Evolutionary conservation across 1,284 basidiomycete genomes (phyloP).

Genomic region (Cerioporus squamosus): DNA sequence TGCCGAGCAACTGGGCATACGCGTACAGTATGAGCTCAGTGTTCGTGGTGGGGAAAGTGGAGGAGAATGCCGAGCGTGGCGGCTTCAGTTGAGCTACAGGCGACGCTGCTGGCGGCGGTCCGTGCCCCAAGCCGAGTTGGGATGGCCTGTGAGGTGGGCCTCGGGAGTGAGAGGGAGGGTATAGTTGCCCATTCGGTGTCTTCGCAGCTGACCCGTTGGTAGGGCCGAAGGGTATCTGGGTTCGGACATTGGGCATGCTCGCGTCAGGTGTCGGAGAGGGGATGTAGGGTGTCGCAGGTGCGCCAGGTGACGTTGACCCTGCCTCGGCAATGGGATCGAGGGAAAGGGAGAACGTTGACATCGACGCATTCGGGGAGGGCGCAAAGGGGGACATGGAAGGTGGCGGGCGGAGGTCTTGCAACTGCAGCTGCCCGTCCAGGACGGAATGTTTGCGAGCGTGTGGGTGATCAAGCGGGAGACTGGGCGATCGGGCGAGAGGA

Average conservation of each 20-base stretch:
- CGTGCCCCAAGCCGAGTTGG: conserved; percentile 47
- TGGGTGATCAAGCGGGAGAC: conserved; percentile 66
- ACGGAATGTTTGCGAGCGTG: conserved; percentile 79
- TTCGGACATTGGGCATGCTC: conserved; percentile 18
- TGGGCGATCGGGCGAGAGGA: conserved; percentile 53
- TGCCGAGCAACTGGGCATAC: conserved; percentile 84
- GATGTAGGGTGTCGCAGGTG: conserved; percentile 33
- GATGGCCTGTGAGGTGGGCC: conserved; percentile 34
- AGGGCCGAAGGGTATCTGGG: conserved; percentile 22
- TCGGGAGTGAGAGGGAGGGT: conserved; percentile 22
- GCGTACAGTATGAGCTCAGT: conserved; percentile 84
- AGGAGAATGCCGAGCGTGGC: conserved; percentile 43
- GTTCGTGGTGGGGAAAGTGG: conserved; percentile 40
- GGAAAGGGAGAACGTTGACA: conserved; percentile 64
- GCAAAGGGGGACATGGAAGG: conserved; percentile 41
- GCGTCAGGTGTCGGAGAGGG: conserved; percentile 27
- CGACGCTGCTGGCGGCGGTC: conserved; percentile 37
- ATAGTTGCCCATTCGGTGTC: conserved; percentile 17
- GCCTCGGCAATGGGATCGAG: conserved; percentile 72
- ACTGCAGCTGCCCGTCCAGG: conserved; percentile 55
- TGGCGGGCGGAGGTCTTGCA: conserved; percentile 39
- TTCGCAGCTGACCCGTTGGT: background rate
- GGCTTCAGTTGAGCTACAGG: conserved; percentile 27
- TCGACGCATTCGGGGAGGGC: conserved; percentile 51
- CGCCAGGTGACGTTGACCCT: conserved; percentile 29